These are phyloP conservation scores for Ulvella scutata DNA, from an alignment of 139 green algal genomes.

Conservation along the genomic window DNA sequence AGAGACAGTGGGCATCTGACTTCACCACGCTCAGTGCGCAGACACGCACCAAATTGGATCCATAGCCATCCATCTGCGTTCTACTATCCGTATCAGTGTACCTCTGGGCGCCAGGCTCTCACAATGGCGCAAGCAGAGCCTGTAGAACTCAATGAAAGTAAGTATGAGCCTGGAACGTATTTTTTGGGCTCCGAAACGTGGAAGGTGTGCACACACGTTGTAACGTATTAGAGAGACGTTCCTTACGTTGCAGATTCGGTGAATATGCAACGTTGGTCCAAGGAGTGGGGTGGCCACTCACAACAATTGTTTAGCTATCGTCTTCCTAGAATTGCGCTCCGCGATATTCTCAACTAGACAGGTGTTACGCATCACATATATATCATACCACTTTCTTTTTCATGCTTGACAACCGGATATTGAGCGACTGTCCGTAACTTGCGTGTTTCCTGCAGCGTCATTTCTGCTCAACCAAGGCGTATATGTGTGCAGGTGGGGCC, in stretches of 20 bases:
- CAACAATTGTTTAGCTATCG: background rate
- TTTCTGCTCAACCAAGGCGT: background rate
- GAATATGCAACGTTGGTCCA: background rate
- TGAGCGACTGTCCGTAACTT: background rate
- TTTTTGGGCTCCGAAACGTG: background rate
- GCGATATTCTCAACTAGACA: background rate
- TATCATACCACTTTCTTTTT: no score
- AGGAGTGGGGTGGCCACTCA: background rate
- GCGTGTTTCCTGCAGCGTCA: background rate
- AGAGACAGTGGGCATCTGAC: no score
- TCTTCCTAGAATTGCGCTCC: background rate
- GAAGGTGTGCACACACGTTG: background rate
- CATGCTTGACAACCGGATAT: background rate
- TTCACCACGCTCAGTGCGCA: no score
- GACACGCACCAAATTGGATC: no score
- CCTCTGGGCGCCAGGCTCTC: no score
- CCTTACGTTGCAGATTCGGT: background rate
- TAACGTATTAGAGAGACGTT: background rate
- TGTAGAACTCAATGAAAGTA: no score
- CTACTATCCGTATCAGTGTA: no score
- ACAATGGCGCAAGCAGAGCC: no score
- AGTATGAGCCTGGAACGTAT: no score
- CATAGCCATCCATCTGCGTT: no score
- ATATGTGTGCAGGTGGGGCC: background rate
- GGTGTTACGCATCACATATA: background rate